phyloP scores from a whole-genome alignment of 228 moss, liverwort and hornwort species.

The Sphagnum magellanicum region DNA sequence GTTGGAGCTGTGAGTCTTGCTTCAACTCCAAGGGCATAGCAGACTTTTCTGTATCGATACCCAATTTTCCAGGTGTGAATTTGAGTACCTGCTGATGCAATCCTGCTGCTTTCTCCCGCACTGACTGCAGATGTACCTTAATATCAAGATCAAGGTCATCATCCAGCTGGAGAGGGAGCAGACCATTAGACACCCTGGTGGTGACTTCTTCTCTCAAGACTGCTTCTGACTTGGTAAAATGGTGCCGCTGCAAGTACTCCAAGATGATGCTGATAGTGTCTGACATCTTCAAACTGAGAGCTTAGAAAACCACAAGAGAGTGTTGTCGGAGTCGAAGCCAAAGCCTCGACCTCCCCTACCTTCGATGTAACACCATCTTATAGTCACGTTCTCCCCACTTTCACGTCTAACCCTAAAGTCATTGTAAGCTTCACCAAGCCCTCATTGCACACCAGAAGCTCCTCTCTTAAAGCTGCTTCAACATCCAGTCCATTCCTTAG shows the following conservation, averaged over 20 bases:
- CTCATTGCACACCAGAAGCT: no score
- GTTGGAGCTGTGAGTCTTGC: conserved; percentile 8
- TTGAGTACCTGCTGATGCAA: conserved; percentile 13
- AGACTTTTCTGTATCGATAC: conserved; percentile 10
- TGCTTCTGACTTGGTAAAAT: conserved; percentile 44
- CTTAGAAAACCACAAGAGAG: conserved; percentile 22
- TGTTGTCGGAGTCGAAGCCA: conserved; percentile 10
- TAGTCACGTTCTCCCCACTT: no score
- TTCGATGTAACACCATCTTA: no score
- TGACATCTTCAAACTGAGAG: conserved; percentile 39
- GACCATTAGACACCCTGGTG: conserved; percentile 33
- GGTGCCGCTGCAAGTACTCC: conserved; percentile 48
- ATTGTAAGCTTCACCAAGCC: no score
- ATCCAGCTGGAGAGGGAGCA: conserved; percentile 15
- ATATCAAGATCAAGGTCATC: conserved; percentile 43
- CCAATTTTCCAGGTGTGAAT: conserved; percentile 26
- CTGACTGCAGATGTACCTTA: conserved; percentile 27
- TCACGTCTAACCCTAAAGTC: no score
- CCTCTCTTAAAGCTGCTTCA: no score
- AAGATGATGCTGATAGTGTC: conserved; percentile 48
- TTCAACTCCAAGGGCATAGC: conserved; percentile 13
- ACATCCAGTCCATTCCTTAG: no score
- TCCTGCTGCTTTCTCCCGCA: conserved; percentile 34
- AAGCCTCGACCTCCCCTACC: conserved; percentile 18
- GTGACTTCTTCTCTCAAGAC: conserved; percentile 43